A percentile compares a stretch with the other conserved stretches of the same genome.
Evolutionary conservation across 2,329 filamentous ascomycete species (phyloP).

Genomic region (Leptographium radiaticola): DNA sequence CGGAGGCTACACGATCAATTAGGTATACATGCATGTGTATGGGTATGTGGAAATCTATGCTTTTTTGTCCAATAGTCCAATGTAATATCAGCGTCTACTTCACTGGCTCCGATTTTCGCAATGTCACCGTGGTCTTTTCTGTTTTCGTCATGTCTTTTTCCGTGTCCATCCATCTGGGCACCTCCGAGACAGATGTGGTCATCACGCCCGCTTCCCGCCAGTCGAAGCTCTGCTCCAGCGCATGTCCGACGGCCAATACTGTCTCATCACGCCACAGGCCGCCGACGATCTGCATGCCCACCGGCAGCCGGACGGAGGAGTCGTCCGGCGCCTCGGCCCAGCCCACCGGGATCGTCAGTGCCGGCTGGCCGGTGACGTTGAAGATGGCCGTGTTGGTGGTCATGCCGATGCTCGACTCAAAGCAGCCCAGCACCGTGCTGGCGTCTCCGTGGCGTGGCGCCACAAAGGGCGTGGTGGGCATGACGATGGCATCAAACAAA

Average conservation of each 20-base stretch:
- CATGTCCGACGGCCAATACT: not conserved
- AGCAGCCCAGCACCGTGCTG: constrained; percentile 17
- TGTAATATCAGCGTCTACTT: no score
- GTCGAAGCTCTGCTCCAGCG: not conserved
- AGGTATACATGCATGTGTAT: not conserved
- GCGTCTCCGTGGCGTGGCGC: constrained; percentile 26
- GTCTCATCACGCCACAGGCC: constrained; percentile 9
- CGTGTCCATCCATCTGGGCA: no score
- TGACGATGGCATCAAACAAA: constrained; percentile 30
- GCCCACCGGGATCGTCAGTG: constrained; percentile 29
- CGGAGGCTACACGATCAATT: constrained; percentile 3
- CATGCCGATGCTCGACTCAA: constrained; percentile 28
- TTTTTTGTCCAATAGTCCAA: not conserved
- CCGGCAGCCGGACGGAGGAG: constrained; percentile 13
- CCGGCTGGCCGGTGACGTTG: constrained; percentile 35
- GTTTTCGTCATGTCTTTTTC: not conserved
- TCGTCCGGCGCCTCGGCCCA: constrained; percentile 12
- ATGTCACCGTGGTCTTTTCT: not conserved
- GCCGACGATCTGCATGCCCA: constrained; percentile 19
- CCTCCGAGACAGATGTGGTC: no score
- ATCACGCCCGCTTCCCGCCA: not conserved
- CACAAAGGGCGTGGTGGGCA: constrained; percentile 30
- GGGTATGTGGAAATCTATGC: not conserved
- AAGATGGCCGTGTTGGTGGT: constrained; percentile 31
- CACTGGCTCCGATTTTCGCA: no score